Base-by-base conservation (phyloP, 768 basidiomycete species). In the Xerocomellus dryophilus region DNA sequence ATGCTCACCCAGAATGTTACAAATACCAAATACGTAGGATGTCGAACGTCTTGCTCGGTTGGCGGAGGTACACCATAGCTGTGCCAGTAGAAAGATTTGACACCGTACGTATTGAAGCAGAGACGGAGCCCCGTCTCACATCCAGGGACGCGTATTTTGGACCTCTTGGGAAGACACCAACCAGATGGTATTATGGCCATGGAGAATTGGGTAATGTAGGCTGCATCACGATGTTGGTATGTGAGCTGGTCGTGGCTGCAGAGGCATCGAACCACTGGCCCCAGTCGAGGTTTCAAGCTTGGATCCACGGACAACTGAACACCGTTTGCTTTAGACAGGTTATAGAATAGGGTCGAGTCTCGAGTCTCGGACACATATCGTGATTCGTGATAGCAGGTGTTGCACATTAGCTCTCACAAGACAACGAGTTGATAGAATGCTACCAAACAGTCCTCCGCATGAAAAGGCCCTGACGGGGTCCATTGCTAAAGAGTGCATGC, bases 11-110 rank as follows among this genome's bases (percentile, higher is more conserved):
- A 66, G 42, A n/a, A 84, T 86, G 58, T 78, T 79, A 23, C 78
- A 81, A 51, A 82, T 69, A 4, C 82, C 86, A 65, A 88, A 87
- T 50, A 44, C 12, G 43, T 38, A 20, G 50, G 47, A 21, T 47
- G 32, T 35, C 14, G 34, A 15, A 17, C 4, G 35, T 32, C 29
- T 27, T 25, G 23, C 23, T 25, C 23, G 23, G 4, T 25, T 25
- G 23, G 5, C 5, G 23, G 23, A 25, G 23, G 3, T 25, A 25
- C 23, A 25, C 23, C 23, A 14, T 12, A 11, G 31, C 34, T 10
- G 41, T 31, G 14, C 17, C 31, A 25, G 43, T 14, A 38, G 35
- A 10, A 15, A 32, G 8, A 29, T 25, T 36, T 29, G 49, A 43
- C 57, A 52, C 44, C 31, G 29, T 51, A 32, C 21, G 23, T 50